Conservation (phyloP, 1,139 yeast genomes). For the Lodderomyces jiufengensis region DNA sequence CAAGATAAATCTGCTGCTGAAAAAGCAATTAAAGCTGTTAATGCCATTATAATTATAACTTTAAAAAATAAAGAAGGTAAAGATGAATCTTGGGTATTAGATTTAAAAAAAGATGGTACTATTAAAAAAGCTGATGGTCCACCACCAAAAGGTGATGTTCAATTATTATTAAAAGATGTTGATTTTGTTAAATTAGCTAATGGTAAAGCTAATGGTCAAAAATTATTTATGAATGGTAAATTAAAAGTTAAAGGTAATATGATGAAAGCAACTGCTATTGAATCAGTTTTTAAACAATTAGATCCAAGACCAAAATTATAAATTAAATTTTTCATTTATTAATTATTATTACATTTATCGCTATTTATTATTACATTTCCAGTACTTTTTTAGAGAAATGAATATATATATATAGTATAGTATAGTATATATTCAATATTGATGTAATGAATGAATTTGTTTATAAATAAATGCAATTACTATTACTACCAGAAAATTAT, state of each 20-base stretch:
- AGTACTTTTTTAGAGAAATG: too few relatives aligned
- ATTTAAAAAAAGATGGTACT: conserved; percentile 62
- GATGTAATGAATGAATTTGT: too few relatives aligned
- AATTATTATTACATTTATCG: too few relatives aligned
- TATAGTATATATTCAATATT: too few relatives aligned
- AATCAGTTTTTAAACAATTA: conserved; percentile 65
- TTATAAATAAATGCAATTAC: too few relatives aligned
- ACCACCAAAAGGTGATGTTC: conserved; percentile 62
- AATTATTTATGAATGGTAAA: conserved; percentile 79
- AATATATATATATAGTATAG: too few relatives aligned
- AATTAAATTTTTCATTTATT: not conserved
- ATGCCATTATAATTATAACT: conserved; percentile 64
- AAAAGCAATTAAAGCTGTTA: conserved; percentile 49
- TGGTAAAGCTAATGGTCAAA: conserved; percentile 83
- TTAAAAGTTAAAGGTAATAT: conserved; percentile 85
- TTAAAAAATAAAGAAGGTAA: conserved; percentile 67
- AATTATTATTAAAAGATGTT: conserved; percentile 58
- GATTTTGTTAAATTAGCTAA: conserved; percentile 66
- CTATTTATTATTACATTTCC: too few relatives aligned
- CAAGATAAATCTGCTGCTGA: conserved; percentile 35
- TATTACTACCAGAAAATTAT: too few relatives aligned
- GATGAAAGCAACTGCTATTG: conserved; percentile 83
- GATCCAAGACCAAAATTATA: conserved; percentile 52
- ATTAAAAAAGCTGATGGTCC: conserved; percentile 48
- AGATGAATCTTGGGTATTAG: conserved; percentile 66